Percentiles rank a stretch among this genome's conserved stretches.
phyloP scores from a whole-genome alignment of 768 basidiomycete genomes.

The Suillus lakei region DNA sequence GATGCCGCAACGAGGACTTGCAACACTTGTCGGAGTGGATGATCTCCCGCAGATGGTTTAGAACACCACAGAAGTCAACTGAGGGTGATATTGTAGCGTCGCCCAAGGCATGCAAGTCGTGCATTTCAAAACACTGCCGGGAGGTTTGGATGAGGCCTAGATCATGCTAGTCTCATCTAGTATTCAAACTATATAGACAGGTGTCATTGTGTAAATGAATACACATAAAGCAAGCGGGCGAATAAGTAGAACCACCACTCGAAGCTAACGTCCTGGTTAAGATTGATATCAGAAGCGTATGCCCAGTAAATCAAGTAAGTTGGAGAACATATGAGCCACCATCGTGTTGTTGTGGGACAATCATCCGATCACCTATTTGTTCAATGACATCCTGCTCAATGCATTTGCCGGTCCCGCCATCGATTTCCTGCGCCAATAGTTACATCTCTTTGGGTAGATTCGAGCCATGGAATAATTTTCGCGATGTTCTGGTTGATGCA shows the following conservation, averaged over 20 bases:
- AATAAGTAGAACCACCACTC: too few species aligned
- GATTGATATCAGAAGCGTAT: not conserved
- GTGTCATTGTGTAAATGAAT: too few species aligned
- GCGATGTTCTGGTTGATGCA: constrained; percentile 19
- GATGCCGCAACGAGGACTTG: constrained; percentile 9
- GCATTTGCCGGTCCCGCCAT: not conserved
- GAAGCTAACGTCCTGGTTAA: too few species aligned
- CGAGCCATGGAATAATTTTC: constrained; percentile 24
- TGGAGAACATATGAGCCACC: not conserved
- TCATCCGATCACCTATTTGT: constrained; percentile 11
- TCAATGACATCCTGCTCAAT: constrained; percentile 11
- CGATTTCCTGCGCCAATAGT: constrained; percentile 2
- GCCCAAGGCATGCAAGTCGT: not conserved
- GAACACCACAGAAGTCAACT: not conserved
- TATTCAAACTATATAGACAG: too few species aligned
- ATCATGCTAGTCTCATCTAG: too few species aligned
- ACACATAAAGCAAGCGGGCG: too few species aligned
- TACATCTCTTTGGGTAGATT: constrained; percentile 27
- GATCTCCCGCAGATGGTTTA: constrained; percentile 20
- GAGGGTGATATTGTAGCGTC: not conserved
- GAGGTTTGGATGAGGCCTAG: too few species aligned
- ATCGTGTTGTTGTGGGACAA: constrained; percentile 6
- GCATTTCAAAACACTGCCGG: too few species aligned
- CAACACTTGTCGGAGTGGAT: constrained; percentile 20
- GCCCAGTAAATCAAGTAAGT: not conserved